Conservation (phyloP, 768 basidiomycete species). For the Podaxis sp. region DNA sequence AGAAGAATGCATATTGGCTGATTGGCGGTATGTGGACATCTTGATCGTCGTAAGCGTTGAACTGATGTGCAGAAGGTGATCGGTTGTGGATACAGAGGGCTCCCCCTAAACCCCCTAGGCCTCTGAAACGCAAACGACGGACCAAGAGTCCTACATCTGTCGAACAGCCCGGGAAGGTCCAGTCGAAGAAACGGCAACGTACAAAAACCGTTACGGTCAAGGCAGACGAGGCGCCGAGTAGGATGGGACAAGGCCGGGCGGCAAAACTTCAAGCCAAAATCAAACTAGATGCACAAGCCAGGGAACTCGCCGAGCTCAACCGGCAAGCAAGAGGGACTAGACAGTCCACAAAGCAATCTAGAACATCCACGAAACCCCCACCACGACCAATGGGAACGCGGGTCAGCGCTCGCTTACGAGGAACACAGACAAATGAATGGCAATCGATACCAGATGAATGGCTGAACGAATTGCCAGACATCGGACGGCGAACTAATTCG, state of each 20-base stretch:
- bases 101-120: constrained; percentile 44
- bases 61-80: constrained; percentile 47
- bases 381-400: constrained; percentile 53
- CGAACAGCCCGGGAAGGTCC: constrained; percentile 15
- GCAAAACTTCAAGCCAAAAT: constrained; percentile 73
- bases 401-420: constrained; percentile 64
- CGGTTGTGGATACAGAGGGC: constrained; percentile 86
- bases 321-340: constrained; percentile 36
- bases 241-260: constrained; percentile 51
- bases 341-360: constrained; percentile 13
- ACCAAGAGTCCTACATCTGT: constrained; percentile 14
- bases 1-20: constrained; percentile 80
- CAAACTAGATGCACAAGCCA: constrained; percentile 67
- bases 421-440: constrained; percentile 65
- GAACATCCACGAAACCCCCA: constrained; percentile 17
- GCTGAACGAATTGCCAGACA: constrained; percentile 35
- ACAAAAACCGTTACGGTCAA: constrained; percentile 1
- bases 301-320: constrained; percentile 62
- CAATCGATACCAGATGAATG: constrained; percentile 79
- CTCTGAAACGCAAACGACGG: constrained; percentile 40
- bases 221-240: constrained; percentile 18
- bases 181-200: constrained; percentile 23
- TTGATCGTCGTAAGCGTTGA: not conserved
- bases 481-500: not conserved
- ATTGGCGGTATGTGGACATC: constrained; percentile 60